A percentile compares a stretch with the other conserved stretches of the same genome.
These are phyloP conservation scores for Apiospora aurea DNA, from an alignment of 2,329 filamentous ascomycete genomes.

Conservation along the genomic window DNA sequence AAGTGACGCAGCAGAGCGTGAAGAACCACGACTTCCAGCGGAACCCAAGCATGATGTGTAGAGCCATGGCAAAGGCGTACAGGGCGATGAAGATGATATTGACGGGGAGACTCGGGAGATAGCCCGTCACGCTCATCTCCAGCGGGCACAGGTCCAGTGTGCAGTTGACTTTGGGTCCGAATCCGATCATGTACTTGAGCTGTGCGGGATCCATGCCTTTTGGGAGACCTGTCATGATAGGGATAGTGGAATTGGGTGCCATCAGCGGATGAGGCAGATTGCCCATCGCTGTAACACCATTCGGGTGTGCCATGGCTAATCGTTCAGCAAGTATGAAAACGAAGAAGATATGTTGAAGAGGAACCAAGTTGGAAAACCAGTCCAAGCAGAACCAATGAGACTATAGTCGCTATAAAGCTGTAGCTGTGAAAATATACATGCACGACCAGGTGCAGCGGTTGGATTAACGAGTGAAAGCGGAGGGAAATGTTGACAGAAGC, in stretches of 20 bases:
- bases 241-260: neutral
- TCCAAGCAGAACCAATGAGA: neutral
- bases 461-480: neutral
- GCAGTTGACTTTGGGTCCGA: slow-evolving; percentile 57
- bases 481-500: neutral
- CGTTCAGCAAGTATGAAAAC: no score
- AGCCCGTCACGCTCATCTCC: slow-evolving; percentile 53
- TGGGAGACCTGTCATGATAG: neutral
- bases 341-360: no score
- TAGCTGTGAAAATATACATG: neutral
- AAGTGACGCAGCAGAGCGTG: slow-evolving; percentile 59
- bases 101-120: slow-evolving; percentile 52
- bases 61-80: slow-evolving; percentile 54
- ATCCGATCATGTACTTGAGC: slow-evolving; percentile 33
- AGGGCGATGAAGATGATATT: slow-evolving; percentile 52
- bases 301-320: neutral
- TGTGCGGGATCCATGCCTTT: neutral
- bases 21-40: slow-evolving; percentile 57
- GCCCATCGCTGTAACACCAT: neutral
- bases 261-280: neutral
- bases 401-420: neutral
- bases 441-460: neutral
- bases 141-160: slow-evolving; percentile 56
- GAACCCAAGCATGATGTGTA: slow-evolving; percentile 54
- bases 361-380: neutral